Evolutionary conservation across 192 early-diverging fungal species (phyloP).

Genomic region (Lunasporangiospora selenospora): DNA sequence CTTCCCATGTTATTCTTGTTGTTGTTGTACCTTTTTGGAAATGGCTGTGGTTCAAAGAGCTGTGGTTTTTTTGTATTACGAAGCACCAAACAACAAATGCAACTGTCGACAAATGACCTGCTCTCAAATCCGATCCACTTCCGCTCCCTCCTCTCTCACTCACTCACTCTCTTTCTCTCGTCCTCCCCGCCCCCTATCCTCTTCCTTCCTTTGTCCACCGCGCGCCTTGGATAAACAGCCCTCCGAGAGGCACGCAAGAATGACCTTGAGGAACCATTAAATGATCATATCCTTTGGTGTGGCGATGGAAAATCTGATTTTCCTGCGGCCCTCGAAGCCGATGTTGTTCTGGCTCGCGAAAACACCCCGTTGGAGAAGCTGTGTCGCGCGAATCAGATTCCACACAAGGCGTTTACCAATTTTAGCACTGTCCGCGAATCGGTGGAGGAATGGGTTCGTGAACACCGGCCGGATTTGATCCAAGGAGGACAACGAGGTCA

Average conservation of each 20-base stretch:
- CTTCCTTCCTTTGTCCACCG: neutral
- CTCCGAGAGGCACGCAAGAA: constrained; percentile 27
- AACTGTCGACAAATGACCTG: no score
- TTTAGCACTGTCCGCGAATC: constrained; percentile 16
- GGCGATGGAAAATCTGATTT: constrained; percentile 41
- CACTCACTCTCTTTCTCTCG: neutral
- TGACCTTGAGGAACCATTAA: constrained; percentile 8
- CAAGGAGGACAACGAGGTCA: no score
- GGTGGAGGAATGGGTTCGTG: constrained; percentile 15
- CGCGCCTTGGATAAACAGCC: neutral
- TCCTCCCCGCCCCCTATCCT: no score
- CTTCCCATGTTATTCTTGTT: no score
- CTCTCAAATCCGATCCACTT: no score
- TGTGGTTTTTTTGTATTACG: no score
- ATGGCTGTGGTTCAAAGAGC: no score
- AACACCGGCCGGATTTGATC: no score
- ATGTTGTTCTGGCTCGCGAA: constrained; percentile 27
- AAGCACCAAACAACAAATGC: no score
- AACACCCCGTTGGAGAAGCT: constrained; percentile 26
- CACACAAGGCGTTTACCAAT: constrained; percentile 11
- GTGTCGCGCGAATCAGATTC: constrained; percentile 16
- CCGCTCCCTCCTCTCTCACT: neutral
- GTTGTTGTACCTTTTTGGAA: no score
- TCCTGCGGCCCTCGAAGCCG: constrained; percentile 19
- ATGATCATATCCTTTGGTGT: constrained; percentile 32